These are phyloP conservation scores for Eimeria nieschulzi DNA, from an alignment of 169 alveolate genomes.

Conservation along the genomic window DNA sequence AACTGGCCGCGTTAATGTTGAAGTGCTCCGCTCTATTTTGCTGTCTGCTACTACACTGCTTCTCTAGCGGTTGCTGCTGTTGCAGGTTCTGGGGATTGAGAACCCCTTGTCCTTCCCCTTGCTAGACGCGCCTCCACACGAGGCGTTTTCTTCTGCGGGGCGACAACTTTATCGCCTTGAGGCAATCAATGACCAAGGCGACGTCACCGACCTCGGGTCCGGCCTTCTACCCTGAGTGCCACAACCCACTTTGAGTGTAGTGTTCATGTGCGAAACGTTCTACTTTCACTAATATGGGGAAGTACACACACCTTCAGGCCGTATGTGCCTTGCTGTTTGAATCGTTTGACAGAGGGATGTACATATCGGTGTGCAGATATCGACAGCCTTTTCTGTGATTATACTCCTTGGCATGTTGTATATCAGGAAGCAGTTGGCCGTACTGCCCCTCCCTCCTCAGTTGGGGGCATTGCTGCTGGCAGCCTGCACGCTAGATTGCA, in stretches of 20 bases:
- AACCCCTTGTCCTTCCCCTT: conserved; percentile 93
- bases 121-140: conserved; percentile 99
- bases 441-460: conserved; percentile 98
- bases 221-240: background rate
- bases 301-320: background rate
- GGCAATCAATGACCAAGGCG: conserved; percentile 98
- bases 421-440: conserved; percentile 91
- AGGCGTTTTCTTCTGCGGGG: conserved; percentile 97
- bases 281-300: background rate
- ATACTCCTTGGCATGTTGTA: no score
- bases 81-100: conserved; percentile 27
- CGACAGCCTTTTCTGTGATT: background rate
- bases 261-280: background rate
- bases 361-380: background rate
- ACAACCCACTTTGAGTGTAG: background rate
- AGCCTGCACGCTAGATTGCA: conserved; percentile 90
- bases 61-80: background rate
- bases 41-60: background rate
- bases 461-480: conserved; percentile 94
- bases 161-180: conserved; percentile 95
- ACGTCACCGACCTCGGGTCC: conserved; percentile 94
- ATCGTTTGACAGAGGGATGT: background rate
- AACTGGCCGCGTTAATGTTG: no score
- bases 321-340: background rate
- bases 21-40: no score